phyloP scores from a whole-genome alignment of 2,329 filamentous ascomycete species.

The Grosmannia clavigera region DNA sequence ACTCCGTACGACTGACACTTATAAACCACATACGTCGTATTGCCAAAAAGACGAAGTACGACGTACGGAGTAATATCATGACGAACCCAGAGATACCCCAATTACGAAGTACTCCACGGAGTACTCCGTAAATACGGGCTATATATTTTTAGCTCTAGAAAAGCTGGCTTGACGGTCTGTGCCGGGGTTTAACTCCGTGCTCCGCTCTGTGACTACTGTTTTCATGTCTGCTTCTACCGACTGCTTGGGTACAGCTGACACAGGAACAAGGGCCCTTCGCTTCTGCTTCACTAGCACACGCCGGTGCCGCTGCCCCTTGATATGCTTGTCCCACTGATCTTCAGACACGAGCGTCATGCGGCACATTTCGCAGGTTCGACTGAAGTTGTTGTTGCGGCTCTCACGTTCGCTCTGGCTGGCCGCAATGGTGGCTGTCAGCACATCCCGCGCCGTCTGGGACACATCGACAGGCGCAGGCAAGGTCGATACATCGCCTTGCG shows the following conservation, averaged over 20 bases:
- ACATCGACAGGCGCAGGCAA: conserved; percentile 39
- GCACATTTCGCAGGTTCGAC: conserved; percentile 62
- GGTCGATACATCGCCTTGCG: neutral
- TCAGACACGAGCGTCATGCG: conserved; percentile 48
- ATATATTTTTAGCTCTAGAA: neutral
- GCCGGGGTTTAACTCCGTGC: neutral
- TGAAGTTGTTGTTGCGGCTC: conserved; percentile 31
- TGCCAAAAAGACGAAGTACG: too few relatives aligned
- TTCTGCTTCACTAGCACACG: conserved; percentile 16
- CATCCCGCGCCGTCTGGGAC: conserved; percentile 35
- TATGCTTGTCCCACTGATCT: conserved; percentile 33
- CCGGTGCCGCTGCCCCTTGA: conserved; percentile 29
- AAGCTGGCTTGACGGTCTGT: neutral
- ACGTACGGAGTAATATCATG: too few relatives aligned
- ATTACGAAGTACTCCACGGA: too few relatives aligned
- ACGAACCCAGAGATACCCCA: neutral
- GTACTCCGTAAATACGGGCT: too few relatives aligned
- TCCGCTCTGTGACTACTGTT: neutral
- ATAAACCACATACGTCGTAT: too few relatives aligned
- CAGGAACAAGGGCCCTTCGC: conserved; percentile 17
- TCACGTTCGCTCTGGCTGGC: conserved; percentile 29
- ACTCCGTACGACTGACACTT: too few relatives aligned
- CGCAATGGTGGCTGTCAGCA: conserved; percentile 38
- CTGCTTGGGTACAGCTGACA: neutral
- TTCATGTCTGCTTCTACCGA: neutral